Evolutionary conservation across 2,329 filamentous ascomycete genomes (phyloP).

Genomic region (Pseudogymnoascus sp.): DNA sequence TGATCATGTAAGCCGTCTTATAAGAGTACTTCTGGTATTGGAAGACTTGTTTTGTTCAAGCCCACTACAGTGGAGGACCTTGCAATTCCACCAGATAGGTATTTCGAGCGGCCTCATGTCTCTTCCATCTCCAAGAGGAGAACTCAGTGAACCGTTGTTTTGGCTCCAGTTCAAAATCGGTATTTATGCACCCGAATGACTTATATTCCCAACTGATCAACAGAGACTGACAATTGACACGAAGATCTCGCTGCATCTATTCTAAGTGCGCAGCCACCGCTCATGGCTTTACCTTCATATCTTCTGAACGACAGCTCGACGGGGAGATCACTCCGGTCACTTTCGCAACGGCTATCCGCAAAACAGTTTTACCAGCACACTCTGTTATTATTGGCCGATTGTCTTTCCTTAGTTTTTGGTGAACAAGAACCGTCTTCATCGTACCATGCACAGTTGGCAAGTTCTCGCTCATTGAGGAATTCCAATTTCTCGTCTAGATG

Average conservation of each 20-base stretch:
- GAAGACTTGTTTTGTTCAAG: not conserved
- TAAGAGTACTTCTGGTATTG: not conserved
- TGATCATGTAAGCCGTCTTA: not conserved
- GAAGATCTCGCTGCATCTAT: slow-evolving; percentile 6
- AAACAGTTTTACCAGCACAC: not conserved
- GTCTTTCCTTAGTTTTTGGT: slow-evolving; percentile 1
- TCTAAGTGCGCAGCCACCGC: not conserved
- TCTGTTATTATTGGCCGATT: not conserved
- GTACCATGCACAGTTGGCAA: not conserved
- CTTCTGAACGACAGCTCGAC: not conserved
- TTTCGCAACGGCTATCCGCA: not conserved
- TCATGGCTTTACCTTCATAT: slow-evolving; percentile 1
- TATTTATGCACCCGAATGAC: not conserved
- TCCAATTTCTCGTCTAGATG: not conserved
- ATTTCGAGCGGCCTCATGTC: not conserved
- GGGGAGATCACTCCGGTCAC: not conserved
- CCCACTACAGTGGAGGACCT: not conserved
- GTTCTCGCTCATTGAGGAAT: not conserved
- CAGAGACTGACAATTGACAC: not conserved
- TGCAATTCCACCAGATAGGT: not conserved
- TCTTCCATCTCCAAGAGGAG: not conserved
- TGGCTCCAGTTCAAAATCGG: slow-evolving; percentile 12
- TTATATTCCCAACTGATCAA: not conserved
- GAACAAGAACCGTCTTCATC: not conserved
- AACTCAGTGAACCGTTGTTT: not conserved